Base-by-base conservation (phyloP, 1,284 basidiomycete species). In the Sanghuangporus weigelae region DNA sequence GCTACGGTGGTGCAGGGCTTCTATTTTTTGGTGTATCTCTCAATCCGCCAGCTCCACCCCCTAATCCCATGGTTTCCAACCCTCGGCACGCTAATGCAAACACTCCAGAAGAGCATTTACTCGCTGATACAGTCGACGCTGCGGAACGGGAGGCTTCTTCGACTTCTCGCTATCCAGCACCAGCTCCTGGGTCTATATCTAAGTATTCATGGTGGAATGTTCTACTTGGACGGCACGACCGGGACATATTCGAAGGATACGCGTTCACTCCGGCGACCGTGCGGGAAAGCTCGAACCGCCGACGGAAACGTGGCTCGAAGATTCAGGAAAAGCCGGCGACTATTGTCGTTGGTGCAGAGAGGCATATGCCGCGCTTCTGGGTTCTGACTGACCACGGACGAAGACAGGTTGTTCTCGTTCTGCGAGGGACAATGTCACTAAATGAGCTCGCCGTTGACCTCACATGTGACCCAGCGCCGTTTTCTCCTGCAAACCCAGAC, bases 401-500 rank as follows among this genome's bases (percentile, higher is more conserved):
- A 48, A 76, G 75, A 10, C 86, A 92, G 71, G 81, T 92, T 55
- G 87, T 92, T 1, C 81, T 92, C 44, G 87, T 92, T 2, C 59
- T 58, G 42, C 42, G 51, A 12, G 60, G 89, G n/a, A 92, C 90
- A 1, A 89, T 92, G 87, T 89, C 87, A 10, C 76, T 92, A 44
- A 92, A 92, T 68, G 90, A 92, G 73, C 81, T 92, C 12, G 90
- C 90, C n/a, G 89, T 89, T 7, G 90, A 92, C 72, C 77, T 92
- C 51, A 90, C 90, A 1, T 92, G 90, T 72, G 87, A 91, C 63
- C 82, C 86, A 0, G 84, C 84, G 51, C 79, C 83, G 10, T 92
- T 92, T 67, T 77, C 80, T 58, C 87, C 85, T 48, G 81, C 81
- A 8, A 73, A 67, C 8, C 67, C 63, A 49, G 74, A 75, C 19